Percentiles rank a stretch among this genome's conserved stretches.
Conservation (phyloP, 2,329 filamentous ascomycete genomes). For the Alternaria arborescens region DNA sequence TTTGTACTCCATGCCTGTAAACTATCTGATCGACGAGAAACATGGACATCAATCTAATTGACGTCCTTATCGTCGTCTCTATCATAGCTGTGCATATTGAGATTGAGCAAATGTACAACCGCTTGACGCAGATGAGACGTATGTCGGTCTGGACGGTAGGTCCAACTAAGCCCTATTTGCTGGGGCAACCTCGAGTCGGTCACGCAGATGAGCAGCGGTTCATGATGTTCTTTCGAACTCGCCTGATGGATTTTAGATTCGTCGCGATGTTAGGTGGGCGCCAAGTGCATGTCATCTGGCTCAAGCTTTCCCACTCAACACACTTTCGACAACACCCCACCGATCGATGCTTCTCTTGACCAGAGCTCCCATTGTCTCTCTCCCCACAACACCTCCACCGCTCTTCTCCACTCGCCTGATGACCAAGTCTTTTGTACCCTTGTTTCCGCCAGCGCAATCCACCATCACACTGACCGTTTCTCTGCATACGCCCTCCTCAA, state of each 20-base stretch:
- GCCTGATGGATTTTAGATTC: background rate
- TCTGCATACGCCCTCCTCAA: conserved; percentile 85
- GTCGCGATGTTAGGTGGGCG: background rate
- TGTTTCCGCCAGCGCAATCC: conserved; percentile 69
- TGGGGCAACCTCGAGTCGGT: background rate
- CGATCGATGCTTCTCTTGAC: conserved; percentile 68
- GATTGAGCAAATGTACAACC: background rate
- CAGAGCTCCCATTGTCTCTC: conserved; percentile 67
- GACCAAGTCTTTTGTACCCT: conserved; percentile 71
- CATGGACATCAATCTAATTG: too few species aligned
- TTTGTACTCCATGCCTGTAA: background rate
- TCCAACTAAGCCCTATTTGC: background rate
- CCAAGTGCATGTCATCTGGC: background rate
- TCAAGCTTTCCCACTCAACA: conserved; percentile 25
- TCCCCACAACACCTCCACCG: conserved; percentile 76
- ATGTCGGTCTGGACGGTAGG: background rate
- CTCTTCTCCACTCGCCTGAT: conserved; percentile 80
- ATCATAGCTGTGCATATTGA: background rate
- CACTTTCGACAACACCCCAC: conserved; percentile 66
- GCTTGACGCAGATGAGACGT: background rate
- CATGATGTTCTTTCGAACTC: background rate
- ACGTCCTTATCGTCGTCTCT: background rate
- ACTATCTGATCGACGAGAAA: too few species aligned
- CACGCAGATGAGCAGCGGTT: accelerated
- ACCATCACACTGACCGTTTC: conserved; percentile 86